Percentiles rank a stretch among this genome's conserved stretches.
Evolutionary conservation across 2,329 filamentous ascomycete genomes (phyloP).

Genomic region (Cladosporium oxysporum): DNA sequence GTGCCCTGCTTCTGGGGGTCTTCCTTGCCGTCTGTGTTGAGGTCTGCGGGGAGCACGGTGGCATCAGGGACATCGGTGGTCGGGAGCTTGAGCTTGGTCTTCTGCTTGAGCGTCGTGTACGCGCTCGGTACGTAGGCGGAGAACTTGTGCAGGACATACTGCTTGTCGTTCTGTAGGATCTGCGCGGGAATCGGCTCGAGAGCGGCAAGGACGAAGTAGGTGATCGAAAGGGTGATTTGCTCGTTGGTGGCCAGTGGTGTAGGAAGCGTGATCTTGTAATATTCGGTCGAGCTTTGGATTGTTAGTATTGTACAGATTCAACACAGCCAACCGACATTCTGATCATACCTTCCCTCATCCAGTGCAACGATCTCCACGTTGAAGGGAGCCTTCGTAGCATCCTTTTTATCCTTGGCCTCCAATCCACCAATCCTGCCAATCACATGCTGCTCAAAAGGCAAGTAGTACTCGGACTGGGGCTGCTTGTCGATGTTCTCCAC

Average conservation of each 20-base stretch:
- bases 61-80: slow-evolving; percentile 79
- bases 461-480: slow-evolving; percentile 85
- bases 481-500: slow-evolving; percentile 81
- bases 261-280: slow-evolving; percentile 80
- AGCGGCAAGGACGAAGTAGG: slow-evolving; percentile 78
- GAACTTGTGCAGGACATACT: slow-evolving; percentile 84
- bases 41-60: slow-evolving; percentile 58
- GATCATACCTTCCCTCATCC: slow-evolving; percentile 53
- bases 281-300: slow-evolving; percentile 55
- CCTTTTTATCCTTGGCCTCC: slow-evolving; percentile 91
- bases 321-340: background rate
- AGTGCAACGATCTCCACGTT: slow-evolving; percentile 64
- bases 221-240: slow-evolving; percentile 85
- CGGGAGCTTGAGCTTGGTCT: slow-evolving; percentile 92
- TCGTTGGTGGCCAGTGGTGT: slow-evolving; percentile 71
- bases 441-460: slow-evolving; percentile 78
- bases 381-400: slow-evolving; percentile 67
- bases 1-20: slow-evolving; percentile 81
- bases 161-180: slow-evolving; percentile 81
- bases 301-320: background rate
- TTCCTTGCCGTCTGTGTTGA: slow-evolving; percentile 60
- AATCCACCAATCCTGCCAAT: slow-evolving; percentile 78
- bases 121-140: slow-evolving; percentile 81
- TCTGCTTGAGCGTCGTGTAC: slow-evolving; percentile 87
- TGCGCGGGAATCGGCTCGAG: slow-evolving; percentile 76